Evolutionary conservation across 1,284 basidiomycete species (phyloP).

Genomic region (Puccinia coronata): DNA sequence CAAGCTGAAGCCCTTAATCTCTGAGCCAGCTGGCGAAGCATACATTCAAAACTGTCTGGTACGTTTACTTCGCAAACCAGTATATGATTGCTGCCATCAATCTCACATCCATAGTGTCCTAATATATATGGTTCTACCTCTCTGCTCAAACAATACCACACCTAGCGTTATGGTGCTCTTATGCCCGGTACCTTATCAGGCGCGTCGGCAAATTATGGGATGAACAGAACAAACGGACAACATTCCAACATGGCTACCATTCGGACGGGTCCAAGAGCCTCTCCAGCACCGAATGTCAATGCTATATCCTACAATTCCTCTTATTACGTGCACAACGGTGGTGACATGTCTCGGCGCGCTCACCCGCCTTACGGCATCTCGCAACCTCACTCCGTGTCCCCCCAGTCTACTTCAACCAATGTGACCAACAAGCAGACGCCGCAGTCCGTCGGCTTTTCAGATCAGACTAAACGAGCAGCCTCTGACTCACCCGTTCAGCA

Average conservation of each 20-base stretch:
- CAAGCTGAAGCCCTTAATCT: constrained; percentile 26
- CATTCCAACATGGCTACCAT: constrained; percentile 8
- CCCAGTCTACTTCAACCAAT: constrained; percentile 35
- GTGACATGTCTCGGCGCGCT: not conserved
- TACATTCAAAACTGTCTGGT: constrained; percentile 49
- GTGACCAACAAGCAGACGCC: not conserved
- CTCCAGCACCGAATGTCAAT: constrained; percentile 9
- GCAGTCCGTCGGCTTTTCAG: constrained; percentile 24
- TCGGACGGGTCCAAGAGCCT: constrained; percentile 12
- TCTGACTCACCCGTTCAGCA: constrained; percentile 43
- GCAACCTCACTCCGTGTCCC: constrained; percentile 26
- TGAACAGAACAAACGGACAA: not conserved
- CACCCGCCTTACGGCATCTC: constrained; percentile 26
- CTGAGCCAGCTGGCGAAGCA: constrained; percentile 32
- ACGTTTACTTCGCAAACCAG: not conserved
- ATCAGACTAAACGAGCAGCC: constrained; percentile 16
- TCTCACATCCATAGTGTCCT: not conserved
- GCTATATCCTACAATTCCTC: not conserved
- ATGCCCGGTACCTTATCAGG: constrained; percentile 30
- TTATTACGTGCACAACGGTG: not conserved
- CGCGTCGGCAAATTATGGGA: constrained; percentile 1
- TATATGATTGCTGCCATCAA: not conserved
- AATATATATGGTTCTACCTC: not conserved
- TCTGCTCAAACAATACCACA: not conserved
- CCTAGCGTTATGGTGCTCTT: constrained; percentile 40